These are phyloP conservation scores for Phlebopus sp. DNA, from an alignment of 1,284 basidiomycete species.

Conservation along the genomic window DNA sequence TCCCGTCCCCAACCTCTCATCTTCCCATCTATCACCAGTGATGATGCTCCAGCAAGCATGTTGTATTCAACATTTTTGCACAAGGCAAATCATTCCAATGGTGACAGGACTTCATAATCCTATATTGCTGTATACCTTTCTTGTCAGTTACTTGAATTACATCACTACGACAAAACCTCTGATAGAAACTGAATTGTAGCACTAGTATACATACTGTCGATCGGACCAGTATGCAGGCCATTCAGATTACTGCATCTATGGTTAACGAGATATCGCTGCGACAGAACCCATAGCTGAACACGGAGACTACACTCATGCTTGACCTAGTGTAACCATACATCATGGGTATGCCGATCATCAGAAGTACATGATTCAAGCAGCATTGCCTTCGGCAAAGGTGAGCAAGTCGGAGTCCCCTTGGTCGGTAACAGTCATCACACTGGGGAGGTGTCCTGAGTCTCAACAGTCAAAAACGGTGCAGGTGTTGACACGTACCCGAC, in stretches of 20 bases:
- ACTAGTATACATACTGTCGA: no score
- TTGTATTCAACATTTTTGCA: slow-evolving; percentile 23
- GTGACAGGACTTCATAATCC: slow-evolving; percentile 11
- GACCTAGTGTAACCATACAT: slow-evolving; percentile 5
- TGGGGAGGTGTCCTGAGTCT: slow-evolving; percentile 30
- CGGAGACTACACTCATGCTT: background rate
- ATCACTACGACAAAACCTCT: no score
- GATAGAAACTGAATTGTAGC: no score
- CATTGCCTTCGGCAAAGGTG: slow-evolving; percentile 66
- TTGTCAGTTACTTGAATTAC: no score
- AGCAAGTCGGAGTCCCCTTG: slow-evolving; percentile 97
- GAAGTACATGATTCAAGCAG: slow-evolving; percentile 35
- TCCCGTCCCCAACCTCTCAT: slow-evolving; percentile 23
- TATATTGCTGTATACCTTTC: no score
- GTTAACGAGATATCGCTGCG: background rate
- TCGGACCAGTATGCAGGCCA: no score
- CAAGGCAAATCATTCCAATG: slow-evolving; percentile 23
- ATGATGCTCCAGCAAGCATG: slow-evolving; percentile 17
- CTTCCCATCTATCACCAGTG: slow-evolving; percentile 12
- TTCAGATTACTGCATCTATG: no score
- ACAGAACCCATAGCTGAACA: background rate
- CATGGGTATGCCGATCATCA: background rate
- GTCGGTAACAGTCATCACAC: slow-evolving; percentile 97
- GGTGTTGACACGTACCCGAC: slow-evolving; percentile 70
- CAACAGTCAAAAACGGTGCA: background rate